phyloP scores from a whole-genome alignment of 1,284 basidiomycete genomes.

The Cutaneotrichosporon curvatum region DNA sequence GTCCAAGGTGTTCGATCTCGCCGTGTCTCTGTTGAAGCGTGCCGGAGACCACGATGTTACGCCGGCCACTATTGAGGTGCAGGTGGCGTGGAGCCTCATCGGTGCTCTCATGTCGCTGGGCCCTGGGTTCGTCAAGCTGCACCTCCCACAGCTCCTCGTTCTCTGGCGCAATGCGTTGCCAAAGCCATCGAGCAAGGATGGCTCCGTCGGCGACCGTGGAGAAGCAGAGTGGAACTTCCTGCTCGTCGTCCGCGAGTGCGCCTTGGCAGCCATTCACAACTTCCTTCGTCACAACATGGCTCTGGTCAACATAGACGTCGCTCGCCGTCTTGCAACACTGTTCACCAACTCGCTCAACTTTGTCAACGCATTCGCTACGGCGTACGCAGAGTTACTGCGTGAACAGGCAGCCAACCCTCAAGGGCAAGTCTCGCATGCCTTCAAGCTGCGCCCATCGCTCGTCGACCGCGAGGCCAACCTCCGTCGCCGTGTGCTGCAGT shows the following conservation, averaged over 20 bases:
- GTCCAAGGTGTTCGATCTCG: slow-evolving; percentile 82
- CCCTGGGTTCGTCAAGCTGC: slow-evolving; percentile 83
- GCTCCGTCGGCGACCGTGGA: slow-evolving; percentile 57
- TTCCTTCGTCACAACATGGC: slow-evolving; percentile 76
- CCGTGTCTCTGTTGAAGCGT: slow-evolving; percentile 81
- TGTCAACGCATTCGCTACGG: slow-evolving; percentile 55
- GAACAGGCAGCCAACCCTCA: slow-evolving; percentile 42
- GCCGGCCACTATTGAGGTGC: slow-evolving; percentile 76
- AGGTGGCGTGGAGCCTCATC: slow-evolving; percentile 90
- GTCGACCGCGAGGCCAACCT: slow-evolving; percentile 76
- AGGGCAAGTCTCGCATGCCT: slow-evolving; percentile 37
- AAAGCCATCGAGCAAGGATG: slow-evolving; percentile 85
- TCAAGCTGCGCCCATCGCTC: slow-evolving; percentile 55
- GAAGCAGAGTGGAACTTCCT: slow-evolving; percentile 85
- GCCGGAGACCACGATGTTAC: slow-evolving; percentile 83
- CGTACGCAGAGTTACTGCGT: slow-evolving; percentile 44
- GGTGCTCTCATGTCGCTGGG: slow-evolving; percentile 87
- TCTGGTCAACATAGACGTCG: slow-evolving; percentile 83
- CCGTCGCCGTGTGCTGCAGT: slow-evolving; percentile 78
- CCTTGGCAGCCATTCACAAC: slow-evolving; percentile 77
- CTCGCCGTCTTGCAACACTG: slow-evolving; percentile 75
- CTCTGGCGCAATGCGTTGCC: slow-evolving; percentile 96
- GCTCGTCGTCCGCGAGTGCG: slow-evolving; percentile 82
- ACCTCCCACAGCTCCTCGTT: slow-evolving; percentile 84
- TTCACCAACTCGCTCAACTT: slow-evolving; percentile 87